Percentiles rank a stretch among this genome's conserved stretches.
Evolutionary conservation across 805 yeast species (phyloP).

Genomic region (Candida nemodendra): DNA sequence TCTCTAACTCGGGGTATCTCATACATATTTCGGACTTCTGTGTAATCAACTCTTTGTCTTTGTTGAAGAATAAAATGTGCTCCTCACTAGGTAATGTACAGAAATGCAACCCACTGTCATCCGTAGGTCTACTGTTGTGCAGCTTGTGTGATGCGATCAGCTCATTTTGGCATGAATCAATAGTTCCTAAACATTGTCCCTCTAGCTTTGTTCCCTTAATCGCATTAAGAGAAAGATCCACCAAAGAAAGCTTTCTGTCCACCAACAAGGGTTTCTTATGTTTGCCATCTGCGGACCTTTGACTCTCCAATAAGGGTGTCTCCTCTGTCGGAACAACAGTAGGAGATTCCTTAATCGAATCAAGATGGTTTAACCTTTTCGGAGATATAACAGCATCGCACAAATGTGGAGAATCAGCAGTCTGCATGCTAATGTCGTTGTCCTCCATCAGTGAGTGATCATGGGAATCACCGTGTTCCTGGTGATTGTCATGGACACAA

Average conservation of each 20-base stretch:
- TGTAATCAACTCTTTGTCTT: conserved; percentile 26
- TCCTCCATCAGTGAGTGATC: conserved; percentile 20
- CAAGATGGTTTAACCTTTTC: too few relatives aligned
- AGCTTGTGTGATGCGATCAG: conserved; percentile 22
- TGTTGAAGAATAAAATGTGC: conserved; percentile 31
- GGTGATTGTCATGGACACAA: conserved; percentile 63
- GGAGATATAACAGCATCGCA: too few relatives aligned
- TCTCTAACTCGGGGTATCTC: conserved; percentile 31
- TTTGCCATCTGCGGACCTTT: background rate
- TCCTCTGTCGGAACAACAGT: background rate
- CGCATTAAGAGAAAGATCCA: conserved; percentile 31
- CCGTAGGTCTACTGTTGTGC: conserved; percentile 16
- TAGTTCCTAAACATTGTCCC: conserved; percentile 34
- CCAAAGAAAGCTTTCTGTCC: conserved; percentile 21
- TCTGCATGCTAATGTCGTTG: conserved; percentile 4
- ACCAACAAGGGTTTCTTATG: background rate
- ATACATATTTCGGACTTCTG: conserved; percentile 24
- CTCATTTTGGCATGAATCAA: conserved; percentile 29
- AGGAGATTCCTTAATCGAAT: background rate
- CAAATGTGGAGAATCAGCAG: conserved; percentile 4
- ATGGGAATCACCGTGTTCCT: conserved; percentile 27
- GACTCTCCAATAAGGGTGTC: background rate
- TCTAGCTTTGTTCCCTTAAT: conserved; percentile 27
- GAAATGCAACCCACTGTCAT: conserved; percentile 27
- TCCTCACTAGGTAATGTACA: conserved; percentile 36